Conservation (phyloP, 2,329 filamentous ascomycete species). For the Alternaria longipes region DNA sequence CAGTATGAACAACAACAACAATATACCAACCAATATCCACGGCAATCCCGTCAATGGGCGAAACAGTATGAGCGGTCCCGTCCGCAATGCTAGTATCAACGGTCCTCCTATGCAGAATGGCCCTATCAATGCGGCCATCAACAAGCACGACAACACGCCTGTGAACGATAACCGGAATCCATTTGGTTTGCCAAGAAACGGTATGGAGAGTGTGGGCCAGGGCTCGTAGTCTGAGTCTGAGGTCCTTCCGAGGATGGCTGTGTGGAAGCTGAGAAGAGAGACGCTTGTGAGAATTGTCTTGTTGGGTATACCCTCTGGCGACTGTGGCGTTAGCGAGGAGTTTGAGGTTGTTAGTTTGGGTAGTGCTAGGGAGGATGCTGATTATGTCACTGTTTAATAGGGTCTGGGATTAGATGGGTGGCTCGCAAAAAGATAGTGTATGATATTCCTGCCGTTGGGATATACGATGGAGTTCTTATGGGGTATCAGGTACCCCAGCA, state of each 20-base stretch:
- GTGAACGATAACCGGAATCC: constrained; percentile 30
- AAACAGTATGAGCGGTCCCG: constrained; percentile 17
- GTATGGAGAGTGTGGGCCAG: constrained; percentile 13
- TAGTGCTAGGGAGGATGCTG: background rate
- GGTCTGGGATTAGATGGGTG: background rate
- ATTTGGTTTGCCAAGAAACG: constrained; percentile 4
- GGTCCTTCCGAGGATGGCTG: background rate
- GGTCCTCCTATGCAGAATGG: constrained; percentile 14
- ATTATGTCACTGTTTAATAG: background rate
- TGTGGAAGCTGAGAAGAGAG: constrained; percentile 3
- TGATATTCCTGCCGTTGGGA: background rate
- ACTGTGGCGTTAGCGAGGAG: background rate
- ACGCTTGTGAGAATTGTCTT: background rate
- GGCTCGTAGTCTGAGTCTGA: constrained; percentile 10
- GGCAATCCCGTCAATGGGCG: constrained; percentile 11
- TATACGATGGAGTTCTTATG: too few relatives aligned
- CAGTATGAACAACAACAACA: constrained; percentile 15
- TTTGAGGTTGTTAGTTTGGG: background rate
- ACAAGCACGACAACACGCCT: constrained; percentile 31
- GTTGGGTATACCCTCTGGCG: background rate
- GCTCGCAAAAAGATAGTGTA: background rate
- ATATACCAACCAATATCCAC: constrained; percentile 13
- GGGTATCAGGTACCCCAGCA: too few relatives aligned
- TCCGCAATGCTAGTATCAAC: constrained; percentile 24
- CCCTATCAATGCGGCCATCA: constrained; percentile 17